Conservation (phyloP, 345 rosid genomes). For the Litchi chinensis region DNA sequence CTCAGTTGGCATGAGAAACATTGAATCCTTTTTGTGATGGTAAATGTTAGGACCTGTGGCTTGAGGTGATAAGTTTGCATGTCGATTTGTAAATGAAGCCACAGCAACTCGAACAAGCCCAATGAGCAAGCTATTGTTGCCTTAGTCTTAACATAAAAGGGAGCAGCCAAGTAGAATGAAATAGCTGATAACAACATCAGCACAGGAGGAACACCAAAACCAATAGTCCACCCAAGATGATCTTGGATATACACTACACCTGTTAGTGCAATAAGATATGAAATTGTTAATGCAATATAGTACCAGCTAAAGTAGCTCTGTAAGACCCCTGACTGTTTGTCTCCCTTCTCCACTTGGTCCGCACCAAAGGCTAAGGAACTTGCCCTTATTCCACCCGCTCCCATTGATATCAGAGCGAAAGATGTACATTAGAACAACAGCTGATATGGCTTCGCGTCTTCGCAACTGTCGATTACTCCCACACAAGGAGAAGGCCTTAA, state of each 20-base stretch:
- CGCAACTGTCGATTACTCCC: too few relatives aligned
- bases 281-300: constrained; percentile 25
- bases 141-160: constrained; percentile 42
- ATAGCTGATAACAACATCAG: constrained; percentile 45
- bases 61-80: constrained; percentile 23
- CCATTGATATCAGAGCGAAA: constrained; percentile 36
- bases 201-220: constrained; percentile 33
- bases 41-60: constrained; percentile 9
- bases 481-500: too few relatives aligned
- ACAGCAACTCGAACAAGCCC: constrained; percentile 53
- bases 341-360: constrained; percentile 33
- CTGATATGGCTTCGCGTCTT: too few relatives aligned
- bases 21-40: constrained; percentile 27
- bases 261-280: constrained; percentile 24
- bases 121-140: constrained; percentile 37
- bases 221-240: constrained; percentile 38
- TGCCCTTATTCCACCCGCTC: constrained; percentile 38
- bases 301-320: constrained; percentile 42
- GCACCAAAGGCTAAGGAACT: constrained; percentile 41
- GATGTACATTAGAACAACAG: constrained; percentile 4
- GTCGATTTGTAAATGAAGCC: constrained; percentile 39
- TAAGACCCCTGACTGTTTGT: constrained; percentile 20
- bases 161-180: constrained; percentile 46
- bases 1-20: constrained; percentile 36
- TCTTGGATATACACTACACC: constrained; percentile 37